Evolutionary conservation across 2,329 filamentous ascomycete genomes (phyloP).

Genomic region (Ophiocordyceps camponoti-leonardi): DNA sequence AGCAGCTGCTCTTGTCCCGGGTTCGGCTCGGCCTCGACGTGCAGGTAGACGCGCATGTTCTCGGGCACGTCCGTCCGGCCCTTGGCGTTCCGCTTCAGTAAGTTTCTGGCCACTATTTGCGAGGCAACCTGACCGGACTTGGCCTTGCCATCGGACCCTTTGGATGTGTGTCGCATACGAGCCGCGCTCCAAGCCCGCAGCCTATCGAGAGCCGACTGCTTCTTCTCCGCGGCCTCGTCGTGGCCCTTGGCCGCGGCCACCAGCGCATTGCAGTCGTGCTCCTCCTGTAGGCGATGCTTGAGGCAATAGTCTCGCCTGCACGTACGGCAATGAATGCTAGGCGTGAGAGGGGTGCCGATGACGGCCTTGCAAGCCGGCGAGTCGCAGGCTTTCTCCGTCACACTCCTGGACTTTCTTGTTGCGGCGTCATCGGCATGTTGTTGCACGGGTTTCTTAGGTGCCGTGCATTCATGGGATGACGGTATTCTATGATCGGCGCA

Average conservation of each 20-base stretch:
- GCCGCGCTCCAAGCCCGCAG: constrained; percentile 61
- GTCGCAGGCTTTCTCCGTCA: constrained; percentile 50
- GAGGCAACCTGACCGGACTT: constrained; percentile 47
- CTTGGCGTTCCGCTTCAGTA: constrained; percentile 71
- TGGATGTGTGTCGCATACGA: constrained; percentile 51
- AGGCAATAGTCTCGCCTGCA: constrained; percentile 65
- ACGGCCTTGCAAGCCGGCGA: constrained; percentile 49
- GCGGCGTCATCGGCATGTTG: constrained; percentile 34
- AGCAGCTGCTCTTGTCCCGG: constrained; percentile 73
- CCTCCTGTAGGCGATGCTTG: constrained; percentile 58
- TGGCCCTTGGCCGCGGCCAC: constrained; percentile 30
- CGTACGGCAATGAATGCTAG: constrained; percentile 51
- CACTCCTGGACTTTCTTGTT: constrained; percentile 35
- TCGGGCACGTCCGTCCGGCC: constrained; percentile 66
- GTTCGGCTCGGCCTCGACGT: constrained; percentile 78
- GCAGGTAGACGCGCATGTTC: constrained; percentile 80
- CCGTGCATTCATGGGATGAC: constrained; percentile 55
- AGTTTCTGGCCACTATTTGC: constrained; percentile 46
- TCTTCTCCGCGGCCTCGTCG: constrained; percentile 39
- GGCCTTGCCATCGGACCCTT: constrained; percentile 39
- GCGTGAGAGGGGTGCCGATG: constrained; percentile 49
- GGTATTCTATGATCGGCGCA: constrained; percentile 92
- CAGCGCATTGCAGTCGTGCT: constrained; percentile 72
- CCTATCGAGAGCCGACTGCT: constrained; percentile 56
- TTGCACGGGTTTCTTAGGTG: constrained; percentile 42